Evolutionary conservation across 306 rosid genomes (phyloP).

Genomic region (Quercus berberidifolia): DNA sequence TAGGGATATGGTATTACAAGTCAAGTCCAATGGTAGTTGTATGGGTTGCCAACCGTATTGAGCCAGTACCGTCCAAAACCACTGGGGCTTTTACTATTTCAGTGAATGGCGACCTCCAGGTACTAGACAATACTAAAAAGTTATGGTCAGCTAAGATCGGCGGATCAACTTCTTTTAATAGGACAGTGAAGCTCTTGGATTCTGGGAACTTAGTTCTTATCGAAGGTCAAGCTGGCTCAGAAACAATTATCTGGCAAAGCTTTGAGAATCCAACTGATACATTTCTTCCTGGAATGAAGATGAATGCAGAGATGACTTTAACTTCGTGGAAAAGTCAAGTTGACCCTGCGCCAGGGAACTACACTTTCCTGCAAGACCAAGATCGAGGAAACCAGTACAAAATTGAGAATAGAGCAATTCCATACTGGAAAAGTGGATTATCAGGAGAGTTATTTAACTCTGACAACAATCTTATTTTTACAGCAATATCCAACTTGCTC

Average conservation of each 20-base stretch:
- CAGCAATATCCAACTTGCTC: too few relatives aligned
- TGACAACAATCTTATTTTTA: not conserved
- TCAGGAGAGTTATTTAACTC: not conserved
- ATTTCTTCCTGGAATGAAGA: slow-evolving; percentile 46
- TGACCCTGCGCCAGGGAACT: slow-evolving; percentile 7
- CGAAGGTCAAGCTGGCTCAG: not conserved
- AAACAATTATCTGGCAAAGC: slow-evolving; percentile 35
- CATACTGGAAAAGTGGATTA: slow-evolving; percentile 15
- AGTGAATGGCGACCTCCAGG: slow-evolving; percentile 25
- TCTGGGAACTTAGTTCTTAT: slow-evolving; percentile 41
- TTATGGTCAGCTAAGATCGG: slow-evolving; percentile 1
- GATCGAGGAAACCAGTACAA: not conserved
- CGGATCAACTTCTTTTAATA: not conserved
- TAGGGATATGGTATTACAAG: slow-evolving; percentile 34
- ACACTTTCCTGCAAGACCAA: slow-evolving; percentile 8
- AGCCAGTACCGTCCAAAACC: not conserved
- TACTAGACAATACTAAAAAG: not conserved
- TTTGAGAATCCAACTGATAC: slow-evolving; percentile 44
- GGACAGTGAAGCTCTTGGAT: slow-evolving; percentile 25
- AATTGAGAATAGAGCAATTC: not conserved
- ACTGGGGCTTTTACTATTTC: slow-evolving; percentile 17
- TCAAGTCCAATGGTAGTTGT: slow-evolving; percentile 11
- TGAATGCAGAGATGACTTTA: slow-evolving; percentile 9
- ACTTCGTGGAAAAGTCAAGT: slow-evolving; percentile 21
- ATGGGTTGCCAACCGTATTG: slow-evolving; percentile 49